Evolutionary conservation across 441 rosid species (phyloP).

Genomic region (Gossypium gossypioides): DNA sequence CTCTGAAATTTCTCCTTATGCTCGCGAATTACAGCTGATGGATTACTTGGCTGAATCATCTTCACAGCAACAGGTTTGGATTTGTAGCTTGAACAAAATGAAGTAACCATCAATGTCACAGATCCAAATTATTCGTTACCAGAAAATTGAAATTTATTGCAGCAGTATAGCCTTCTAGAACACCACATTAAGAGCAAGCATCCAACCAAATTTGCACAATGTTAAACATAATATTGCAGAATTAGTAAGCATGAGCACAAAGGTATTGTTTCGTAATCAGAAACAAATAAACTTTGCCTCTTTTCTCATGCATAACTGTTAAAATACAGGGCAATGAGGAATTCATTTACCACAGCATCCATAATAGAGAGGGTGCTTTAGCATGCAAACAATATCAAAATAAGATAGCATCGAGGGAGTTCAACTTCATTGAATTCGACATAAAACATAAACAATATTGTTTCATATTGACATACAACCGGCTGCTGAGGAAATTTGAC

Average conservation of each 20-base stretch:
- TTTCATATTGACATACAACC: background rate
- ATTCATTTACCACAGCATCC: background rate
- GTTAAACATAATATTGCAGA: background rate
- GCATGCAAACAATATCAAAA: background rate
- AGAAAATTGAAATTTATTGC: background rate
- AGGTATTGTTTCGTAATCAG: background rate
- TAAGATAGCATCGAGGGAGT: background rate
- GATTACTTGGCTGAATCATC: slow-evolving; percentile 36
- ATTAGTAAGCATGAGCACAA: background rate
- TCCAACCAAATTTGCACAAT: background rate
- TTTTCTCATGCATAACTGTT: background rate
- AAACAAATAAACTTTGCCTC: background rate
- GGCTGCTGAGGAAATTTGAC: background rate
- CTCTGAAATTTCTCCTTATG: slow-evolving; percentile 40
- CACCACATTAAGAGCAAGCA: background rate
- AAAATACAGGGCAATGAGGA: background rate
- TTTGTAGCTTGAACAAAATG: slow-evolving; percentile 28
- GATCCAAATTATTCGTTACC: background rate
- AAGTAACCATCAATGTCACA: background rate
- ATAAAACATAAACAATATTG: background rate
- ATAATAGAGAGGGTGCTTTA: background rate
- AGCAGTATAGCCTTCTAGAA: background rate
- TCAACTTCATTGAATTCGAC: background rate
- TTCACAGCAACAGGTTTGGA: slow-evolving; percentile 45
- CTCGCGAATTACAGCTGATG: slow-evolving; percentile 22